A percentile compares a stretch with the other conserved stretches of the same genome.
phyloP scores from a whole-genome alignment of 768 basidiomycete genomes.

The Boletus pseudo-olivaceus region DNA sequence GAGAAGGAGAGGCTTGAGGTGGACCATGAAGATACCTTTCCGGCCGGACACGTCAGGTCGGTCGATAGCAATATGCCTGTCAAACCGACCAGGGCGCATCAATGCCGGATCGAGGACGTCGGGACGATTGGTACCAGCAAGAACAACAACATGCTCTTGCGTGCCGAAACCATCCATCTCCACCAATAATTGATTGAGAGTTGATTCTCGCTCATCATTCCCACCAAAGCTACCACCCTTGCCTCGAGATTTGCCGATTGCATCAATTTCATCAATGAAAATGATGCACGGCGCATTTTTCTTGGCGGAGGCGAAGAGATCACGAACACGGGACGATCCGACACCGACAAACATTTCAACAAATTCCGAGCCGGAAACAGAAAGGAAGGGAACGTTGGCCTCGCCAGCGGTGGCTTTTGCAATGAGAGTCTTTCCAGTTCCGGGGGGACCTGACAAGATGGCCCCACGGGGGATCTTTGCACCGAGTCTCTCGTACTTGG shows the following conservation, averaged over 20 bases:
- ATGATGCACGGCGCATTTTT: slow-evolving; percentile 98
- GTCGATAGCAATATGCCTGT: slow-evolving; percentile 94
- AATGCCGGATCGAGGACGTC: slow-evolving; percentile 95
- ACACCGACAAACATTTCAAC: slow-evolving; percentile 99
- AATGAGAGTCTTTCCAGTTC: slow-evolving; percentile 96
- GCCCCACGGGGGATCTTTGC: slow-evolving; percentile 97
- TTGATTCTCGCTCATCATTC: slow-evolving; percentile 97
- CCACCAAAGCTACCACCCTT: slow-evolving; percentile 80
- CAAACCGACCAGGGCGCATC: slow-evolving; percentile 96
- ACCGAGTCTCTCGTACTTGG: slow-evolving; percentile 91
- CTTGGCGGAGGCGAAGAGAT: slow-evolving; percentile 95
- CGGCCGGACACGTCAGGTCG: slow-evolving; percentile 92
- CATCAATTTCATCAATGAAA: slow-evolving; percentile 99
- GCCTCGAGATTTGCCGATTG: slow-evolving; percentile 91
- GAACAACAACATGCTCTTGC: slow-evolving; percentile 93
- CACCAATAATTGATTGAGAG: slow-evolving; percentile 94
- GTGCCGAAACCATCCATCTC: slow-evolving; percentile 99
- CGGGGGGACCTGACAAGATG: slow-evolving; percentile 92
- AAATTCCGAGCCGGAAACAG: slow-evolving; percentile 98
- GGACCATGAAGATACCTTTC: slow-evolving; percentile 90
- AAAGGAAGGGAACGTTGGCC: slow-evolving; percentile 96
- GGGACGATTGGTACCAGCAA: slow-evolving; percentile 95
- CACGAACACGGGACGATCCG: slow-evolving; percentile 93
- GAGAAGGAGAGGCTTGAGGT: slow-evolving; percentile 80
- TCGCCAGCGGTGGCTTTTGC: slow-evolving; percentile 99